These are phyloP conservation scores for Eutrema yunnanense DNA, from an alignment of 345 rosid species.

Conservation along the genomic window DNA sequence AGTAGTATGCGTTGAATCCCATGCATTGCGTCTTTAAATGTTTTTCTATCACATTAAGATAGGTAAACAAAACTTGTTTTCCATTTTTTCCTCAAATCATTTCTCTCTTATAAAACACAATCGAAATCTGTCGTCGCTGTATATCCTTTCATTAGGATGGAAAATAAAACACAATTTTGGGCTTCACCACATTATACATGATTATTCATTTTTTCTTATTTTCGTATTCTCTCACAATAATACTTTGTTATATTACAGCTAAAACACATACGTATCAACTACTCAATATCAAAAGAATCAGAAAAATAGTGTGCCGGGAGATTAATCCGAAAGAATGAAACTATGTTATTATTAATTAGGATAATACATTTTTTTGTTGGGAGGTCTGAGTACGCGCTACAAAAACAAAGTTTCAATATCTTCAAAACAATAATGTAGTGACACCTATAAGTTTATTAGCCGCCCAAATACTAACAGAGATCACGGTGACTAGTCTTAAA, in stretches of 20 bases:
- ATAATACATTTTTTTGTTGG: neutral
- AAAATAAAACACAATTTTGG: no score
- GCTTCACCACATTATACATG: no score
- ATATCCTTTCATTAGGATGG: no score
- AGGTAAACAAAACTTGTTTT: neutral
- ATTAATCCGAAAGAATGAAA: no score
- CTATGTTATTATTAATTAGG: no score
- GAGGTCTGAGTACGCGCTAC: neutral
- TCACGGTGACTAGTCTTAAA: neutral
- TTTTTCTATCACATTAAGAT: neutral
- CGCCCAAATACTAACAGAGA: neutral
- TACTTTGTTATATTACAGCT: neutral
- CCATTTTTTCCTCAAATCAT: neutral
- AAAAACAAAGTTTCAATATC: neutral
- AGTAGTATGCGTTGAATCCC: conserved; percentile 18
- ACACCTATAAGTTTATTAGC: neutral
- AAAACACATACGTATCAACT: neutral
- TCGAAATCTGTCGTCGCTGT: no score
- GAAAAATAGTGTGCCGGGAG: no score
- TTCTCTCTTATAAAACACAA: no score
- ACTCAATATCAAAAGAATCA: neutral
- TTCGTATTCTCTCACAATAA: no score
- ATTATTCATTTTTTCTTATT: no score
- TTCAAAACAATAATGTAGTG: neutral
- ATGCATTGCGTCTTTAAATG: neutral